phyloP scores from a whole-genome alignment of 805 yeast genomes.

The Metschnikowia matae region DNA sequence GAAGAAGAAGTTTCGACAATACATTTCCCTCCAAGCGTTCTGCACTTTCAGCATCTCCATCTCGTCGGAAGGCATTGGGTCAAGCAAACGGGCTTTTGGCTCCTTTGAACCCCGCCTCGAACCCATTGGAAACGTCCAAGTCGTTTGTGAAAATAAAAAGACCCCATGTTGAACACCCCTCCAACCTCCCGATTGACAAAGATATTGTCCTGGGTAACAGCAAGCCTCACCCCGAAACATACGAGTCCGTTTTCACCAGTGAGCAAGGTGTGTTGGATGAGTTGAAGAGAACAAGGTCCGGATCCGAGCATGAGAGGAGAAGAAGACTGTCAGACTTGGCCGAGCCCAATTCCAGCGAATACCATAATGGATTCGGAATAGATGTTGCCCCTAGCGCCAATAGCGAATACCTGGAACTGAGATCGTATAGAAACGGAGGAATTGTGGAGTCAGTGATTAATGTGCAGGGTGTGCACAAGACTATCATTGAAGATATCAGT shows the following conservation, averaged over 20 bases:
- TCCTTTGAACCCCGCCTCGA: constrained; percentile 53
- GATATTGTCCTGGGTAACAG: constrained; percentile 12
- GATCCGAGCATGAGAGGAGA: constrained; percentile 4
- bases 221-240: constrained; percentile 12
- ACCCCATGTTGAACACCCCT: constrained; percentile 27
- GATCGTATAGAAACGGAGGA: constrained; percentile 51
- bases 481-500: constrained; percentile 68
- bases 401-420: constrained; percentile 30
- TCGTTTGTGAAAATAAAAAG: constrained; percentile 66
- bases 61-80: constrained; percentile 8
- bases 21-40: constrained; percentile 3
- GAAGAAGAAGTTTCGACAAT: constrained; percentile 1
- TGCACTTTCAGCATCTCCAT: constrained; percentile 13
- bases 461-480: constrained; percentile 79
- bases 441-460: constrained; percentile 80
- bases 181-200: constrained; percentile 14
- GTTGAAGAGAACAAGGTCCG: constrained; percentile 11
- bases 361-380: constrained; percentile 5
- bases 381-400: constrained; percentile 1
- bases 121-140: constrained; percentile 64
- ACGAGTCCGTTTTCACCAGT: constrained; percentile 40
- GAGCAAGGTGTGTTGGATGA: constrained; percentile 42
- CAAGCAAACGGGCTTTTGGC: constrained; percentile 16
- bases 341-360: constrained; percentile 3
- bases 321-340: constrained; percentile 14